Evolutionary conservation across 2,329 filamentous ascomycete genomes (phyloP), one percentile per base, ranked within the genome.

Genomic region (Beauveria asiatica): DNA sequence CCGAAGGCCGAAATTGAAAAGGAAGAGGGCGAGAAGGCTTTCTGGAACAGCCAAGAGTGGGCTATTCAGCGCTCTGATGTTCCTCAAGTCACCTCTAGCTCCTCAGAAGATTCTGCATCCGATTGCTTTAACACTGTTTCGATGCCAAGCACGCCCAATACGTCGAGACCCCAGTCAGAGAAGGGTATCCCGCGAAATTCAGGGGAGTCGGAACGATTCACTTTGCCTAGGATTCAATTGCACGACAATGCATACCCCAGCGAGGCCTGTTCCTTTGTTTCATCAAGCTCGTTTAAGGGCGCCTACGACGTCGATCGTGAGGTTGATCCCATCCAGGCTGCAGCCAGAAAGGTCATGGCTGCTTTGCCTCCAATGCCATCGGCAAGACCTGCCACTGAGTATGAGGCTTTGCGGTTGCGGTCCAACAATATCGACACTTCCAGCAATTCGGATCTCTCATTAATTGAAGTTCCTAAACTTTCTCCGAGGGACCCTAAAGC

Each of bases 101-200:
- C 72, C 2, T 73, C 72, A 1, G 73, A 75, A 1, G 72, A 73
- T 8, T 74, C 74, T 4, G 72, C 70, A 55, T 74, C 71, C 1
- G 75, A 76, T 4, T 73, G 72, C 5, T 67, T 73, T 13, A 72
- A 70, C 19, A 72, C 74, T 6, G 59, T 69, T 0, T 73, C 73
- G 1, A 65, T 65, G 8, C 67, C 70, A 19, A 74, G 73, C 58
- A 77, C 75, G 5, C 75, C 75, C 0, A 69, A 74, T 57, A 74
- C 72, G 0, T 76, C 75, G 1, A 70, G 74, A 13, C 73, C 75
- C 0, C 71, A 76, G 52, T 78, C 75, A 1, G 74, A 75, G 57
- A 72, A 70, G 63, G 70, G 68, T 1, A 61, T 71, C 19, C 66
- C 68, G 0, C 65, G 57, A 16, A 52, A 30, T 27, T 51, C 51